Conservation (phyloP, 2,329 filamentous ascomycete species). For the Alternaria dauci region DNA sequence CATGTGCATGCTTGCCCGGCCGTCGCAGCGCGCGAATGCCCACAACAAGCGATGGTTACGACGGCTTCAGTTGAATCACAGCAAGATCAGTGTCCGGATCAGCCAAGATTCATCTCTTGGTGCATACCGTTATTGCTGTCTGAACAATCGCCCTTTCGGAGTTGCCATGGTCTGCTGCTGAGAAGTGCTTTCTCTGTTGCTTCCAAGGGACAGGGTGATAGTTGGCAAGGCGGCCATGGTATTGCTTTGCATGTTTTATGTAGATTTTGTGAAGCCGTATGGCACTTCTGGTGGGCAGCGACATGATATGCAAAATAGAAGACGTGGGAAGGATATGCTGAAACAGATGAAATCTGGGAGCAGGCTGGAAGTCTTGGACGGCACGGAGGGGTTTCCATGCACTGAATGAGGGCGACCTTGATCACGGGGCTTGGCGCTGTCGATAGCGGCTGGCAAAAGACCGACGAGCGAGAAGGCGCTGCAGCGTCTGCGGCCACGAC, state of each 20-base stretch:
- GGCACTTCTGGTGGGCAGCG: conserved; percentile 9
- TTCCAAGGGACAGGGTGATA: background rate
- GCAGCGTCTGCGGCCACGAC: conserved; percentile 29
- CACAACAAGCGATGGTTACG: background rate
- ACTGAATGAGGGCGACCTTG: conserved; percentile 16
- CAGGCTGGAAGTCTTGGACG: conserved; percentile 5
- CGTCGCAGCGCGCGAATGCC: background rate
- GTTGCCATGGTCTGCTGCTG: background rate
- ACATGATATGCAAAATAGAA: conserved; percentile 2
- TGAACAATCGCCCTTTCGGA: background rate
- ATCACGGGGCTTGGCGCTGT: conserved; percentile 39
- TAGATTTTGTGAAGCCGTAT: conserved; percentile 33
- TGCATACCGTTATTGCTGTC: background rate
- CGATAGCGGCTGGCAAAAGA: conserved; percentile 39
- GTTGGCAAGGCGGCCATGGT: conserved; percentile 12
- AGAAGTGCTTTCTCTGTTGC: background rate
- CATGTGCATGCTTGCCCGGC: background rate
- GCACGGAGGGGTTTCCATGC: conserved; percentile 2
- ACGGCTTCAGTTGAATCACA: background rate
- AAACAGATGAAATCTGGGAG: conserved; percentile 14
- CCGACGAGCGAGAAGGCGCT: conserved; percentile 32
- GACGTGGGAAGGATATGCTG: conserved; percentile 1
- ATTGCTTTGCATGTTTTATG: conserved; percentile 32
- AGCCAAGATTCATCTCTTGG: background rate
- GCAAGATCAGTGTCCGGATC: background rate